Conservation (phyloP, 345 rosid species). For the Euclidium syriacum region DNA sequence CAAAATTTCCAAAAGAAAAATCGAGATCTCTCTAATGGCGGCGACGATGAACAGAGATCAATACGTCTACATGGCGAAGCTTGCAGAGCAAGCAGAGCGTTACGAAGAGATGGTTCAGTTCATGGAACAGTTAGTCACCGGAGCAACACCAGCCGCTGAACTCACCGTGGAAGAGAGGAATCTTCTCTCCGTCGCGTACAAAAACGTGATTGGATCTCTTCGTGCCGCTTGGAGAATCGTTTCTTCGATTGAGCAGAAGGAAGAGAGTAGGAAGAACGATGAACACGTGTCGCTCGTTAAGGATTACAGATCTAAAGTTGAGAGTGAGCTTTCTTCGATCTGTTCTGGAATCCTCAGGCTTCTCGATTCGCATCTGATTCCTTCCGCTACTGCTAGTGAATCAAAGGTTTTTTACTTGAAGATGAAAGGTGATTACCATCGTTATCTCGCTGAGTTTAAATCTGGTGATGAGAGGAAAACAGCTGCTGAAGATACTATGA, state of each 20-base stretch:
- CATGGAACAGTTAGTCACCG: conserved; percentile 66
- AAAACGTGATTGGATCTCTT: conserved; percentile 39
- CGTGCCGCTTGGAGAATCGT: conserved; percentile 37
- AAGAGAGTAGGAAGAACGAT: conserved; percentile 63
- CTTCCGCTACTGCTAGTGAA: conserved; percentile 45
- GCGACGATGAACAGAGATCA: conserved; percentile 36
- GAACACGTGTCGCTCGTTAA: conserved; percentile 57
- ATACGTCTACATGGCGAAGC: conserved; percentile 41
- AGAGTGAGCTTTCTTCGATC: conserved; percentile 46
- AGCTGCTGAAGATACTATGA: conserved; percentile 49
- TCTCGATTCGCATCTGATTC: conserved; percentile 46
- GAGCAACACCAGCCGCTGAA: conserved; percentile 46
- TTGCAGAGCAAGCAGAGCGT: conserved; percentile 39
- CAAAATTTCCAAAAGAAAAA: conserved; percentile 6
- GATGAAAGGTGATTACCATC: conserved; percentile 67
- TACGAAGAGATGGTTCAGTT: conserved; percentile 77
- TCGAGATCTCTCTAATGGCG: conserved; percentile 31
- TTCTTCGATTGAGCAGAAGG: conserved; percentile 39
- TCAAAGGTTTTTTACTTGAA: conserved; percentile 61
- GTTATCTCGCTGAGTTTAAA: conserved; percentile 40
- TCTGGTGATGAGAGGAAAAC: conserved; percentile 58
- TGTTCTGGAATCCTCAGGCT: conserved; percentile 42
- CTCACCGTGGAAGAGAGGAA: conserved; percentile 60
- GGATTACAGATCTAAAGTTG: conserved; percentile 63
- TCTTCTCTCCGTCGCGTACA: conserved; percentile 35